Base-by-base conservation (phyloP, 805 yeast genomes). In the Candida schatavii region DNA sequence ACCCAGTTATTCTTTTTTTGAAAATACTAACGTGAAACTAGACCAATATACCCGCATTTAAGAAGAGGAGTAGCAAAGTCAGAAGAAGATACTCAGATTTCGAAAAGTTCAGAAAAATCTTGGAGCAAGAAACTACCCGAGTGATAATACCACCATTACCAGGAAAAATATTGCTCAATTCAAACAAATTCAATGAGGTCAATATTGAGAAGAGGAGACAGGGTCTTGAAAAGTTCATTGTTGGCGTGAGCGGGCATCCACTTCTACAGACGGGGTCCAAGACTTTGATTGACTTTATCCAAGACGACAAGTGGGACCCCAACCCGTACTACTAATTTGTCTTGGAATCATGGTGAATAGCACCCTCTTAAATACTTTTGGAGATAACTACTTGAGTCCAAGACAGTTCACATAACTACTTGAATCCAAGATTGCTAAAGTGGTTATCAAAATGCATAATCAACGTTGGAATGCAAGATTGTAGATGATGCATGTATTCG, bases 81-180 rank as follows among this genome's bases (percentile, higher is more conserved):
- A 78, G 97, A 46, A 75, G 99, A 52, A 66, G 98, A 37, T 91
- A 88, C 68, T 80, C 89, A 34, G 98, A 93, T 56, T 91, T 91
- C 61, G 98, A 86, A 46, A 74, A 78, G 19, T 87, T 91, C 56
- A 74, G 87, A 46, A 82, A 78, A 43, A 75, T 85, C 27, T 65
- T 91, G 33, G 87, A 85, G 50, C 75, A 77, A 41, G 97, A 91
- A 57, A 72, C 85, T 29, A 75, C 88, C 3, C 70, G 88, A 36
- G 96, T 93, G 14, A 75, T 85, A 27, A 81, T 93, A 22, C 98
- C 98, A 2, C 76, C 80, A 35, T 71, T 91, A 36, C 99, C 99
- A 0, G 96, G 95, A n/a, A 93, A 91, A 60, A 83, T 86, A 29
- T 61, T 82, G 39, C 68, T 75, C 21, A 79, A 77, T 45, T 65